These are phyloP conservation scores for Globisporangium abappressorium DNA, from an alignment of 352 stramenopile species.

Conservation along the genomic window DNA sequence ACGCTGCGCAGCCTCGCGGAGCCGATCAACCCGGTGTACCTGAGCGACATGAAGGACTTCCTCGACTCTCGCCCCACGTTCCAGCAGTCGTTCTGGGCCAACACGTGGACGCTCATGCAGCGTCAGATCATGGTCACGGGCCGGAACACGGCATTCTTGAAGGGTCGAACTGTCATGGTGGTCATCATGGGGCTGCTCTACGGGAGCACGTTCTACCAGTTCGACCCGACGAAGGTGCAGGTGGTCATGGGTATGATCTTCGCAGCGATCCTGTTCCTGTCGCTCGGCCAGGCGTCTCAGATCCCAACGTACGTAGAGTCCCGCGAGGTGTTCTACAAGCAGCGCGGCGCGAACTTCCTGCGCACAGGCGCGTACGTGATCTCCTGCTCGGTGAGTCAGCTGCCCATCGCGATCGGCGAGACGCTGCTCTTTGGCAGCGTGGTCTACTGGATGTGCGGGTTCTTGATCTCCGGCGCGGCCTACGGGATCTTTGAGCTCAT, in stretches of 20 bases:
- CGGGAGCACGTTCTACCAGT: constrained; percentile 25
- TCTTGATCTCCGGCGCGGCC: constrained; percentile 18
- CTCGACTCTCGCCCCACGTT: constrained; percentile 15
- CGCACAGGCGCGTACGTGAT: constrained; percentile 52
- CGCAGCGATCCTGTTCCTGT: constrained; percentile 54
- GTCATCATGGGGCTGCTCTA: constrained; percentile 29
- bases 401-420: constrained; percentile 38
- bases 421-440: constrained; percentile 59
- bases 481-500: constrained; percentile 47
- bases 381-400: constrained; percentile 22
- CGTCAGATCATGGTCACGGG: constrained; percentile 24
- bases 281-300: constrained; percentile 51
- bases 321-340: constrained; percentile 63
- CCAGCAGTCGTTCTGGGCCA: constrained; percentile 15
- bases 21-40: background rate
- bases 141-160: constrained; percentile 22
- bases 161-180: constrained; percentile 23
- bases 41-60: constrained; percentile 11
- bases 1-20: constrained; percentile 10
- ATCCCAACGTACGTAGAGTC: constrained; percentile 55
- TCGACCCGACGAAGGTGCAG: constrained; percentile 22
- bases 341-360: constrained; percentile 63
- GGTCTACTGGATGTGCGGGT: constrained; percentile 69
- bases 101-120: constrained; percentile 17
- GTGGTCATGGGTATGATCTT: constrained; percentile 55